Evolutionary conservation across 106 monocot genomes (phyloP).

Genomic region (Platanthera guangdongensis): DNA sequence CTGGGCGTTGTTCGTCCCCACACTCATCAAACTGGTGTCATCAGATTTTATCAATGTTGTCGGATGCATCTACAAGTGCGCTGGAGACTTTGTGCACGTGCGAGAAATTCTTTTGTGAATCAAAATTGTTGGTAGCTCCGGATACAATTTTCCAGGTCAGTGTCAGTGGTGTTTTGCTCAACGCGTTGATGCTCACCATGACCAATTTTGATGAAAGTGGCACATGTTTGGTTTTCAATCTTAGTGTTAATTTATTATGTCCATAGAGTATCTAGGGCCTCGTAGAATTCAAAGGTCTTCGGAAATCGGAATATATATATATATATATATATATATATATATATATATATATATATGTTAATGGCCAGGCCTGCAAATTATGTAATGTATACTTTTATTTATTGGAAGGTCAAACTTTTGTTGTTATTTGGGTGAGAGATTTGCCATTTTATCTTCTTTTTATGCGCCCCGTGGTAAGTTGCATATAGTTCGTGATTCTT

Average conservation of each 20-base stretch:
- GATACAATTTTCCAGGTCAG: neutral
- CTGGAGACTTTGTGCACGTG: neutral
- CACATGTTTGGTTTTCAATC: neutral
- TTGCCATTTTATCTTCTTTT: too few species aligned
- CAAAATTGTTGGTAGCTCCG: neutral
- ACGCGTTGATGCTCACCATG: neutral
- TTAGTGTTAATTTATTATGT: neutral
- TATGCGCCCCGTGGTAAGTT: too few species aligned
- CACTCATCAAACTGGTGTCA: neutral
- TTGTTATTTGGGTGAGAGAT: too few species aligned
- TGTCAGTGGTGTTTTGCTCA: neutral
- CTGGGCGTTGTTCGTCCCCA: neutral
- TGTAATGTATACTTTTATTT: too few species aligned
- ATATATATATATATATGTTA: too few species aligned
- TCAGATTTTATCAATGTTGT: neutral
- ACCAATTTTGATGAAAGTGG: neutral
- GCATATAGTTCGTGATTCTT: too few species aligned
- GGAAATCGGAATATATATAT: too few species aligned
- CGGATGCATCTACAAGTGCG: neutral
- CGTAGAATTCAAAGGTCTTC: neutral
- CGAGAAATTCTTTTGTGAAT: neutral
- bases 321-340: too few species aligned
- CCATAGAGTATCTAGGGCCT: neutral
- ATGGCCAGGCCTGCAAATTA: too few species aligned
- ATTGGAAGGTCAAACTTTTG: too few species aligned